Percentiles rank a stretch among this genome's conserved stretches.
phyloP scores from a whole-genome alignment of 306 rosid genomes.

The Potentilla sterilis region DNA sequence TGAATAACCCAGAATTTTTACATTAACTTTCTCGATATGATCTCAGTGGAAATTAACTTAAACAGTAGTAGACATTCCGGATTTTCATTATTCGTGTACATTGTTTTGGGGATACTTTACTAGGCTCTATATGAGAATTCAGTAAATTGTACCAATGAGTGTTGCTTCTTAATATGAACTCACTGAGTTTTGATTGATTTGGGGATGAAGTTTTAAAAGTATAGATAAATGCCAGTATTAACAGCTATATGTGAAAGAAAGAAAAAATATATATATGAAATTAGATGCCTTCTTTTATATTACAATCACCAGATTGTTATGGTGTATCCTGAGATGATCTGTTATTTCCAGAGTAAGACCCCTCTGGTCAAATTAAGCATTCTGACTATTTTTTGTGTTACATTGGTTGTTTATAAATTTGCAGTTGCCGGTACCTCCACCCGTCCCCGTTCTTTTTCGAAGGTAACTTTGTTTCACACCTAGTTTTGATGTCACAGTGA shows the following conservation, averaged over 20 bases:
- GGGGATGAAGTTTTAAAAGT: background rate
- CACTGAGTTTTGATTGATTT: background rate
- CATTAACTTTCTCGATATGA: background rate
- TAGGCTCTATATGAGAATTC: background rate
- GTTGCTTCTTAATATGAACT: background rate
- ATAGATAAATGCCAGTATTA: background rate
- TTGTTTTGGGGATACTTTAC: background rate
- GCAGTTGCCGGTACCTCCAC: slow-evolving; percentile 85
- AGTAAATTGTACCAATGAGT: background rate
- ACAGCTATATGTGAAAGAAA: background rate
- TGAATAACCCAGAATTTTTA: no score
- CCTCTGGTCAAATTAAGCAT: background rate
- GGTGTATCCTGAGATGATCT: background rate
- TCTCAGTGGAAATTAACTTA: background rate
- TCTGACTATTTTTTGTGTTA: slow-evolving; percentile 18
- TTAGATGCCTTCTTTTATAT: background rate
- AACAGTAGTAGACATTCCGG: no score
- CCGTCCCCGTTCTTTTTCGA: slow-evolving; percentile 71
- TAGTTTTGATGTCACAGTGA: background rate
- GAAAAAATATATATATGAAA: background rate
- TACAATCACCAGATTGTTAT: background rate
- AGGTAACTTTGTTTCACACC: slow-evolving; percentile 36
- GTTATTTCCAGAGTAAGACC: background rate
- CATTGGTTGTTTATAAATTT: slow-evolving; percentile 22
- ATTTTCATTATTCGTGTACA: background rate